Base-by-base conservation (phyloP, 148 eudicot species). In the Spergularia bocconei region DNA sequence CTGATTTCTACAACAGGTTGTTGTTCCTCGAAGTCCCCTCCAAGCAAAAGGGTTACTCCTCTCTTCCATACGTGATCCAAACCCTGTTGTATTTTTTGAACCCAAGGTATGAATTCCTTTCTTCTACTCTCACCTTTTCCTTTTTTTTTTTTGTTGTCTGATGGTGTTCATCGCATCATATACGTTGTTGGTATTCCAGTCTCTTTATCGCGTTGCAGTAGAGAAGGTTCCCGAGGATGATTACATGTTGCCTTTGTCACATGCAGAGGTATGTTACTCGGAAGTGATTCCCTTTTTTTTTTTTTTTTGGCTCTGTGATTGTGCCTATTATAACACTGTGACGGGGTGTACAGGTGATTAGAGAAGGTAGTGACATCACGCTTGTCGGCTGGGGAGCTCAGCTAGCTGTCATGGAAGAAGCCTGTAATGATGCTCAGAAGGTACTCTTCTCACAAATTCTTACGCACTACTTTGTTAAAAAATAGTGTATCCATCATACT, bases 341-440 rank as follows among this genome's bases (percentile, higher is more conserved):
- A 21, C 5, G 6, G 1, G 23, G 65, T 57, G 62, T 70, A 48
- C 82, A 95, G 97, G 92, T 95, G 74, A 85, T 95, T 52, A 83
- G 91, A 69, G 92, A 95, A 86, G 99, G 99, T 47, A 87, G 82
- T 78, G 97, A 95, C 83, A 91, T 95, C 70, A 92, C 99, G 70
- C 89, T 95, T 61, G 93, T 95, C 67, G 97, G 99, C 58, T 92
- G 97, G 99, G 99, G 99, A 79, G 97, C 97, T 75, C 97, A 95
- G 84, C 85, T 92, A 50, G 80, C 92, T 78, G 79, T 89, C 80
- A 87, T 95, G 96, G 90, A 87, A 81, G 90, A 92, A 77, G 99
- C 97, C 75, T 92, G 97, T 78, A 82, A 53, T n/a, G 96, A 95
- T 57, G 99, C 99, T 50, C 91, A 87, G 83, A 91, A 92, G 99